These are phyloP conservation scores for Aspergillus kassunensis DNA, from an alignment of 495 filamentous ascomycete genomes.

Conservation along the genomic window DNA sequence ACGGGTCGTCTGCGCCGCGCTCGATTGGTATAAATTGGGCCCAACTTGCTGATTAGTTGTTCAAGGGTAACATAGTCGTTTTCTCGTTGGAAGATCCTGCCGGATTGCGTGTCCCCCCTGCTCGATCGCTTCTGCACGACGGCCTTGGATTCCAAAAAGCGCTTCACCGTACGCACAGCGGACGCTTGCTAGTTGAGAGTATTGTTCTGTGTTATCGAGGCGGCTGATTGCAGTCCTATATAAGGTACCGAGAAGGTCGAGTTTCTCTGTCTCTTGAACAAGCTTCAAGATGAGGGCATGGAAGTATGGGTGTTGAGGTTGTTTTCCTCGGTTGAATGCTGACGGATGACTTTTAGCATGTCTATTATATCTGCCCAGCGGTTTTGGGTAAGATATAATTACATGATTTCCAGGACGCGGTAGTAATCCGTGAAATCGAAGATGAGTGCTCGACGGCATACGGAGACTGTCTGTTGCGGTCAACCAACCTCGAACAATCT, in stretches of 20 bases:
- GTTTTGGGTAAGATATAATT: background rate
- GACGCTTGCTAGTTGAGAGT: background rate
- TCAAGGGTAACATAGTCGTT: background rate
- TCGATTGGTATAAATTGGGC: background rate
- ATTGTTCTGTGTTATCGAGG: background rate
- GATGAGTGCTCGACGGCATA: background rate
- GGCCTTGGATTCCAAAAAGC: background rate
- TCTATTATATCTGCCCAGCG: background rate
- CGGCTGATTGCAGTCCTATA: background rate
- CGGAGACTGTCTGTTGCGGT: background rate
- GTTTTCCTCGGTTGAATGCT: conserved; percentile 1
- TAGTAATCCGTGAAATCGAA: conserved; percentile 2
- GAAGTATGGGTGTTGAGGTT: background rate
- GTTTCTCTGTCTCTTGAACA: background rate
- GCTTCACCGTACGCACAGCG: background rate
- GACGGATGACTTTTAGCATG: background rate
- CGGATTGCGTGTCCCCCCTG: background rate
- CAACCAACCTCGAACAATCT: background rate
- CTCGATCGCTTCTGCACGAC: background rate
- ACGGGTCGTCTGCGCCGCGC: background rate
- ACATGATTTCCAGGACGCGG: background rate
- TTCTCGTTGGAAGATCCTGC: background rate
- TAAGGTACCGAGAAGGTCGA: background rate
- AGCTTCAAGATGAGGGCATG: background rate
- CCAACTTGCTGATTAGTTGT: conserved; percentile 1